Base-by-base conservation (phyloP, 169 alveolate genomes). In the Plasmodium fragile region DNA sequence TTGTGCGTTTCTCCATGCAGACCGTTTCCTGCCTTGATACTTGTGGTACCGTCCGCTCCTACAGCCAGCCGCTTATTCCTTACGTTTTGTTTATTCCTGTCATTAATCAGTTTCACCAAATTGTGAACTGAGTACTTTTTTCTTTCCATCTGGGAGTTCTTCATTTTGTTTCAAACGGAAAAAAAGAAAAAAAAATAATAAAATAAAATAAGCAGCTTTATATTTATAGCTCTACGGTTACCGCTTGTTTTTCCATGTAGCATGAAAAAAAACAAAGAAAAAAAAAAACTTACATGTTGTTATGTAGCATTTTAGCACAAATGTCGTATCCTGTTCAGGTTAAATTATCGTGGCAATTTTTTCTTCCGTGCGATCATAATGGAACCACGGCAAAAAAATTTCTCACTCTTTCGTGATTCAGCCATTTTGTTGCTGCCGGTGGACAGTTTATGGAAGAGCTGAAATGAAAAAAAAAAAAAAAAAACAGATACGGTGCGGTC, bases 51-150 rank as follows among this genome's bases (percentile, higher is more conserved):
- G 53, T 34, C 90, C n/a, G 80, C 41, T 0, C 59, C 52, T 75
- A 78, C 82, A 8, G 32, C 18, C 16, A 41, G 34, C 69, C 34
- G 55, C 7, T 59, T 39, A 22, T 39, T 79, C 43, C 43, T 84
- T 16, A 39, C 85, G 18, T 84, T 84, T 59, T 72, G 65, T 53
- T 52, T 72, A n/a, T 91, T 80, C 49, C 80, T 79, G 45, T 91
- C 92, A 81, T 81, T 91, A 80, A 91, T 91, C 32, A 80, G 30
- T 52, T 91, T 91, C 13, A 91, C 92, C 83, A 91, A 91, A 77
- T 91, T 81, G 39, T 91, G 94, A 81, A 91, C 45, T 52, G 94
- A 91, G 55, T 79, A 80, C 28, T 89, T 80, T 59, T 91, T 91
- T 71, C 81, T 91, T 55, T 81, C 87, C 28, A 70, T 32, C 39